Evolutionary conservation across 2,329 filamentous ascomycete species (phyloP).

Genomic region (Penicillium sp.): DNA sequence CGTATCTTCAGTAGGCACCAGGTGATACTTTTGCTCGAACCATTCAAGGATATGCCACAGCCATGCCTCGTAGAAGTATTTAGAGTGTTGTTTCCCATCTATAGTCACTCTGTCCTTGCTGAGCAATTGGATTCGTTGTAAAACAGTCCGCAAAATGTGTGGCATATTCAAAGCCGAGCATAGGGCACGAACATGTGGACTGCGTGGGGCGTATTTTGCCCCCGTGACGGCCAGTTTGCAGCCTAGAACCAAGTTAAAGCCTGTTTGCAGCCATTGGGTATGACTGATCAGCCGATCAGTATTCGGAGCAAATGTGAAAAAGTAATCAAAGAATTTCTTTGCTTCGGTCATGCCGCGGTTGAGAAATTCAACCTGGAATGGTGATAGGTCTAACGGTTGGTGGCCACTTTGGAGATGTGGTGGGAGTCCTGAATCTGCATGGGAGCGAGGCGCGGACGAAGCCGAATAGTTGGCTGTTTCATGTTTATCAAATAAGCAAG

Average conservation of each 20-base stretch:
- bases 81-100: background rate
- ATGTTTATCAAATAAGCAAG: slow-evolving; percentile 5
- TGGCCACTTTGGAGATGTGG: background rate
- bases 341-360: background rate
- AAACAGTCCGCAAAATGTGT: background rate
- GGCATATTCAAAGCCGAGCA: slow-evolving; percentile 1
- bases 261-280: slow-evolving; percentile 2
- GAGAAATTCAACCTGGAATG: background rate
- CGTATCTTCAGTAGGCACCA: background rate
- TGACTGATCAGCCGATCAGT: background rate
- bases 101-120: background rate
- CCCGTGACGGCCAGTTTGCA: slow-evolving; percentile 4
- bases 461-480: background rate
- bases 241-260: slow-evolving; percentile 2
- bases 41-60: background rate
- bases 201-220: background rate
- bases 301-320: background rate
- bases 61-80: slow-evolving; percentile 2
- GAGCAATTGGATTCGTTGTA: background rate
- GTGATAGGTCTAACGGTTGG: background rate
- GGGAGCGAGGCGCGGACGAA: background rate
- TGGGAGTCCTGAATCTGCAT: background rate
- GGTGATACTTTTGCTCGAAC: slow-evolving; percentile 5
- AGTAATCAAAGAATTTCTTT: slow-evolving; percentile 1
- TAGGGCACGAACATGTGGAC: background rate